Conservation (phyloP, 305 asterid genomes). For the Galium porrigens region DNA sequence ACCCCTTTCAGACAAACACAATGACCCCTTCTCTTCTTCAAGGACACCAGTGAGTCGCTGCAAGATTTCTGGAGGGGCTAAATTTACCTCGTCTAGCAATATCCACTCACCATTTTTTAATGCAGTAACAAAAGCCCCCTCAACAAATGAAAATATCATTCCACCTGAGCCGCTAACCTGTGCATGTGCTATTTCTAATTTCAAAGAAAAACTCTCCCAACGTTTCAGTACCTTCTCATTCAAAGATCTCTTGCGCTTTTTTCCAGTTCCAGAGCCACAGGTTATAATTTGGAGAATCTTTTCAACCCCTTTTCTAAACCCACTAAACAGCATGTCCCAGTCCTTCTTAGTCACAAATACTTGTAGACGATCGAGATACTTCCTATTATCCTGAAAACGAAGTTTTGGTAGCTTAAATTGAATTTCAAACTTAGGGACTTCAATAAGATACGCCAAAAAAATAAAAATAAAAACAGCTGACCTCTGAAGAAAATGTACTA, state of each 20-base stretch:
- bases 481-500: constrained; percentile 53
- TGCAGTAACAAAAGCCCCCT: constrained; percentile 87
- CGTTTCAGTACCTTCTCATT: constrained; percentile 42
- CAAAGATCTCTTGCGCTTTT: constrained; percentile 73
- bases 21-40: constrained; percentile 91
- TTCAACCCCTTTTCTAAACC: constrained; percentile 41
- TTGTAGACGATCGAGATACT: constrained; percentile 32
- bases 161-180: constrained; percentile 63
- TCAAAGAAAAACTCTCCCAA: constrained; percentile 54
- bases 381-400: constrained; percentile 45
- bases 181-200: constrained; percentile 50
- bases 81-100: constrained; percentile 90
- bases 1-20: constrained; percentile 91
- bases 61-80: constrained; percentile 97
- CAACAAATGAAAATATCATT: constrained; percentile 88
- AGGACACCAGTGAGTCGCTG: constrained; percentile 86
- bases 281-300: constrained; percentile 38
- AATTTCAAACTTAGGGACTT: constrained; percentile 8
- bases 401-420: constrained; percentile 14
- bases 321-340: constrained; percentile 59
- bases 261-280: constrained; percentile 42
- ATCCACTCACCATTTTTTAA: constrained; percentile 87
- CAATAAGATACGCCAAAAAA: not conserved
- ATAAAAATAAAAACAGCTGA: constrained; percentile 18
- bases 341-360: constrained; percentile 37